These are phyloP conservation scores for Trametes cubensis DNA, from an alignment of 768 basidiomycete genomes.

Conservation along the genomic window DNA sequence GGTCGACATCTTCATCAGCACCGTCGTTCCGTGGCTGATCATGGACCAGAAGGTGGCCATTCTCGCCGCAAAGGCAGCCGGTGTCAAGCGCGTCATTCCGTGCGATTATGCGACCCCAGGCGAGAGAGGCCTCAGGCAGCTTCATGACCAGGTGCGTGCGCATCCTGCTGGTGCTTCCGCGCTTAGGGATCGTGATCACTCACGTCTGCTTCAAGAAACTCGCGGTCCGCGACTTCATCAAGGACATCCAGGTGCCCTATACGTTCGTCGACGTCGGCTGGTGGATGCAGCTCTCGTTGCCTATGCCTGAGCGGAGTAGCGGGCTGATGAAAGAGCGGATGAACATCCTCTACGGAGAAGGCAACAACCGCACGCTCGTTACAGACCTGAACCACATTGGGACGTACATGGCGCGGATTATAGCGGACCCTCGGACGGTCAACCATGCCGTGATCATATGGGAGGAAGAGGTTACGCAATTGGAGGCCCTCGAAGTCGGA, in stretches of 20 bases:
- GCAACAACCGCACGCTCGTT: constrained; percentile 26
- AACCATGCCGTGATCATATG: constrained; percentile 35
- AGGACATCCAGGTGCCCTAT: constrained; percentile 29
- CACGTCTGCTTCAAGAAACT: constrained; percentile 30
- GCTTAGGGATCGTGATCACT: background rate
- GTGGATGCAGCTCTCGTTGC: constrained; percentile 34
- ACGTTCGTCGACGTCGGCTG: constrained; percentile 39
- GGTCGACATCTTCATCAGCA: constrained; percentile 24
- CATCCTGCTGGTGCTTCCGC: background rate
- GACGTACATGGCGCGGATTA: constrained; percentile 34
- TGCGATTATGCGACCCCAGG: constrained; percentile 30
- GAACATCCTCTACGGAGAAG: constrained; percentile 23
- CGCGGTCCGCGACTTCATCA: constrained; percentile 31
- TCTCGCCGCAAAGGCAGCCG: constrained; percentile 28
- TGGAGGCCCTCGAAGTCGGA: constrained; percentile 28
- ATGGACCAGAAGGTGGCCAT: constrained; percentile 24
- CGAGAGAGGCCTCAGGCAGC: constrained; percentile 13
- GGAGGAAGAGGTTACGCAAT: constrained; percentile 32
- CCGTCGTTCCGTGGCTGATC: constrained; percentile 8
- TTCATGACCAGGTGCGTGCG: constrained; percentile 17
- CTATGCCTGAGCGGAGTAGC: background rate
- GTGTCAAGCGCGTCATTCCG: constrained; percentile 30
- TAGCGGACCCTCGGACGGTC: constrained; percentile 38
- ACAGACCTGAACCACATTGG: constrained; percentile 34
- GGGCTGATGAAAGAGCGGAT: background rate